Base-by-base conservation (phyloP, 2,329 filamentous ascomycete species). In the Monilinia polystroma region DNA sequence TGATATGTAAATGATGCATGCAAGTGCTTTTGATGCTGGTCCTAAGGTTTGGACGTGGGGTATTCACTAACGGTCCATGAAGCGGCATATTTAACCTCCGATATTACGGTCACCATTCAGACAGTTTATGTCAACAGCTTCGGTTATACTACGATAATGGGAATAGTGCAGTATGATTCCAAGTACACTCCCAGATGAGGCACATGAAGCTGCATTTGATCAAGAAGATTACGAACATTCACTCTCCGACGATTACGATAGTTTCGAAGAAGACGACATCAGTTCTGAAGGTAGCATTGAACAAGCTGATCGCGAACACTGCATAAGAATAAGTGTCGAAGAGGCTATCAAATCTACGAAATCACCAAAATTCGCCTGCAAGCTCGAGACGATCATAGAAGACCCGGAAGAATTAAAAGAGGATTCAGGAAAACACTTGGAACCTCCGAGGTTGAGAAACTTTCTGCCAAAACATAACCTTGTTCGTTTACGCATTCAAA, bases 121-220 rank as follows among this genome's bases (percentile, higher is more conserved):
- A 51, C 47, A 51, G 20, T 18, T 18, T 62, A n/a, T 62, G 32
- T 38, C 32, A 51, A 14, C 12, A 38, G 7, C 29, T 26, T 62
- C 58, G 58, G 58, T 32, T 62, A 62, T 26, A 26, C n/a, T 62
- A 51, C 58, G 58, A 38, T 38, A 62, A 51, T 47, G 8, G 58
- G 45, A 49, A 51, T 62, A 62, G 58, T 35, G 20, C 14, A 12
- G 11, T 6, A 62, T 51, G 29, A 51, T 60, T 26, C 45, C 32
- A 62, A 51, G 29, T 52, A 41, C 43, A 60, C 12, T 26, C n/a
- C 26, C n/a, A 26, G 45, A 35, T 51, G 45, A 51, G 45, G 45
- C 58, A 62, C 20, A 38, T 51, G 58, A 49, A 62, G 32, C 14
- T 23, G 58, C 32, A 51, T 62, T 62, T 29, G 16, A 62, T 26